Base-by-base conservation (phyloP, 1,139 yeast species). In the Nakaseomyces sp. region DNA sequence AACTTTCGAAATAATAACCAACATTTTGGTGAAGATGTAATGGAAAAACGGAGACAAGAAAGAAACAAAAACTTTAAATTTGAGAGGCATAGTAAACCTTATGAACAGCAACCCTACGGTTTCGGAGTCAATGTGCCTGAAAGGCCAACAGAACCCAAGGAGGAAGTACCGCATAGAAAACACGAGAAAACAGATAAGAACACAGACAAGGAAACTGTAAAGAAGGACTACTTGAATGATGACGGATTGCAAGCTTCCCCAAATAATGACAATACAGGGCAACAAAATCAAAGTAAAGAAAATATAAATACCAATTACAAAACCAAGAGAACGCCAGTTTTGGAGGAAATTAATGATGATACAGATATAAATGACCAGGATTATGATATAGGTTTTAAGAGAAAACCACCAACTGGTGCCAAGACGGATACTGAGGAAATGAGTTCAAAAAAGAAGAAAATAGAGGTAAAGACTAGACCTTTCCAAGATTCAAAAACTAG, bases 21-120 rank as follows among this genome's bases (percentile, higher is more conserved):
- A 2, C 2, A 30, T 15, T 15, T 18, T 16, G 9, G 2, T 30
- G 19, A 16, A 18, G 2, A 2, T 18, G 24, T 22, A 9, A n/a
- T 4, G n/a, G 28, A 35, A 4, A 22, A 32, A 39, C 24, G 28
- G 33, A 30, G 20, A 31, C 24, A 25, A 35, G 20, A 35, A 33
- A 12, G 38, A 10, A 28, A 17, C 42, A 26, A 43, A 22, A 33
- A 30, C 47, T 31, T 42, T 43, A 15, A 37, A 47, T 35, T 35
- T 13, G 41, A 45, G 3, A 50, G 58, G 28, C 49, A 49, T 18
- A 45, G 47, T 44, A 47, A 44, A 36, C 61, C 64, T 1, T 61
- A 61, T 44, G 65, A 56, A 35, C 51, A 60, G 41, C 63, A 60
- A 30, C 65, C 64, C 1, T 61, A 61, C 47, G 65, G 65, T 4